These are phyloP conservation scores for Fusarium algeriense DNA, from an alignment of 2,329 filamentous ascomycete species.

Conservation along the genomic window DNA sequence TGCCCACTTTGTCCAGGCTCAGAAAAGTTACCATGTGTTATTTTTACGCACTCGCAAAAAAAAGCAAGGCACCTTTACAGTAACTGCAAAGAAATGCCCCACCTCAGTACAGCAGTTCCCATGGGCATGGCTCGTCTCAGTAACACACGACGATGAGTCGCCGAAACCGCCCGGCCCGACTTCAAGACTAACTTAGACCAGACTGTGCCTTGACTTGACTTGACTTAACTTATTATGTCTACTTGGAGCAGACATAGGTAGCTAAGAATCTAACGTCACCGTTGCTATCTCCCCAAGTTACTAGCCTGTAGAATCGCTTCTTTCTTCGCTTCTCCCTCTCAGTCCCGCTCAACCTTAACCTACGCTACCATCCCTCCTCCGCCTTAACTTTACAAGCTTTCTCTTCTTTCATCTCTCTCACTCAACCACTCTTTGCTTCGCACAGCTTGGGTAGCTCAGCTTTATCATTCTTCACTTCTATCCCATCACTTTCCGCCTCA, in stretches of 20 bases:
- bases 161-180: constrained; percentile 47
- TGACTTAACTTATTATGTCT: constrained; percentile 1
- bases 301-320: constrained; percentile 9
- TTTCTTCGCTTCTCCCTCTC: constrained; percentile 21
- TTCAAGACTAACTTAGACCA: constrained; percentile 18
- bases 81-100: constrained; percentile 19
- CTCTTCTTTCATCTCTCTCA: constrained; percentile 8
- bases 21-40: constrained; percentile 39
- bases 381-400: constrained; percentile 10
- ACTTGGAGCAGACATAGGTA: neutral
- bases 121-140: constrained; percentile 18
- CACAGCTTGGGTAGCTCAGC: constrained; percentile 7
- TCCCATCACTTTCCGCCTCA: neutral
- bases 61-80: constrained; percentile 33
- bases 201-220: neutral
- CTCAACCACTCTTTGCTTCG: constrained; percentile 9
- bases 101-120: constrained; percentile 26
- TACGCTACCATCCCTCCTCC: constrained; percentile 3
- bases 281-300: constrained; percentile 9
- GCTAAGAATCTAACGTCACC: constrained; percentile 45
- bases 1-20: constrained; percentile 14
- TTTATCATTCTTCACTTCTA: neutral
- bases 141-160: constrained; percentile 43
- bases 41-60: constrained; percentile 33
- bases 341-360: constrained; percentile 21